Evolutionary conservation across 2,329 filamentous ascomycete genomes (phyloP), one percentile per base, ranked within the genome.

Genomic region (Colletotrichum trifolii): DNA sequence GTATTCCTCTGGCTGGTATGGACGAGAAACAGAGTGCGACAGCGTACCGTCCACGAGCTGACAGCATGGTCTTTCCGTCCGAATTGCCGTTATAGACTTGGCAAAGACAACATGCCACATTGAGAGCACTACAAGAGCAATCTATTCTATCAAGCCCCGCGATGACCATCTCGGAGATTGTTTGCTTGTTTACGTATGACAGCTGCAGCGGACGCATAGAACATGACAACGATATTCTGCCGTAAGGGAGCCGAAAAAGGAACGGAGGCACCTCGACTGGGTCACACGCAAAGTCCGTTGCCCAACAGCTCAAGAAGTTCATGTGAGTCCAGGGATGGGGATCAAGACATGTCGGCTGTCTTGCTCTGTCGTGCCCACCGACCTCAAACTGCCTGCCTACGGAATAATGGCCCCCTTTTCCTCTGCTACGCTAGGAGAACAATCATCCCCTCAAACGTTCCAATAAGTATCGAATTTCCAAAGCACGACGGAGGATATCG

Each of bases 1-100:
- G 55, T 60, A 42, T 38, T 25, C 47, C 46, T 47, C 15, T 62
- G 47, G 46, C 58, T 62, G 58, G 58, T 56, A 53, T 62, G 58
- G 58, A 57, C n/a, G 33, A 62, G 59, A 65, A 52, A 62, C 62
- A 56, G 17, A n/a, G 47, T 57, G 59, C 47, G 46, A 57, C 46
- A 36, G 48, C 42, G 54, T 42, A 64, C 54, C 60, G 53, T 62
- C 42, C 25, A 8, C 39, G 38, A 47, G 40, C 52, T 38, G 58
- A 40, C 52, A 38, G 35, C 50, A 33, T 43, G 52, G 35, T 49
- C 43, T 53, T 15, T 46, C 46, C 46, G 39, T 61, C 46, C 40
- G 57, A 46, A 49, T 46, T 34, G 53, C 47, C 6, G 36, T 40
- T 48, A 11, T 34, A 17, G 43, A 34, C 25, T 25, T 11, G 15